Evolutionary conservation across 2,329 filamentous ascomycete species (phyloP).

Genomic region (Stagonosporopsis vannaccii): DNA sequence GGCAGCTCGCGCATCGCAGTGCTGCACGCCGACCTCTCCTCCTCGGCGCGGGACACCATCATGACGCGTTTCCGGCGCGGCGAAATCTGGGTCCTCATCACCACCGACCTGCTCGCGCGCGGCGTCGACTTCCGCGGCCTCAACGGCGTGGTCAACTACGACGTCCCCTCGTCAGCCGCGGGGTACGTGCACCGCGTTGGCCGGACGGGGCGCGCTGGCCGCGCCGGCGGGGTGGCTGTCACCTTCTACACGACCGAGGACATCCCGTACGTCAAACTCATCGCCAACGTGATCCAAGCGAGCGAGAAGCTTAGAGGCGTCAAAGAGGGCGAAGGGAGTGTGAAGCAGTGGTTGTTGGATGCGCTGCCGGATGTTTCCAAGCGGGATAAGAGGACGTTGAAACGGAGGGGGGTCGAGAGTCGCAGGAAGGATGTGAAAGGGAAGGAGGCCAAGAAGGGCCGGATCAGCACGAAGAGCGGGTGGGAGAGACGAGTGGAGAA

Average conservation of each 20-base stretch:
- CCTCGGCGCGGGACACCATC: conserved; percentile 75
- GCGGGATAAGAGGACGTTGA: conserved; percentile 82
- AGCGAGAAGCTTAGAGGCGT: conserved; percentile 73
- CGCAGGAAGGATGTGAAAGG: conserved; percentile 56
- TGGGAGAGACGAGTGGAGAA: conserved; percentile 75
- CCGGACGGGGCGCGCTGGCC: conserved; percentile 85
- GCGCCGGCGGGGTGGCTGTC: conserved; percentile 86
- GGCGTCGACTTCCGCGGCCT: conserved; percentile 95
- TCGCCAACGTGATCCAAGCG: conserved; percentile 89
- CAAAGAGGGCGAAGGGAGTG: conserved; percentile 54
- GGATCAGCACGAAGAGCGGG: conserved; percentile 84
- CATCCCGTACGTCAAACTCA: conserved; percentile 84
- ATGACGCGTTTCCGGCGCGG: conserved; percentile 91
- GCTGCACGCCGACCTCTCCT: conserved; percentile 84
- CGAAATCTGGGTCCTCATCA: conserved; percentile 96
- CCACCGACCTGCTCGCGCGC: conserved; percentile 89
- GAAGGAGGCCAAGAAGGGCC: conserved; percentile 48
- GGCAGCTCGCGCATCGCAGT: conserved; percentile 86
- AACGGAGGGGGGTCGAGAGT: conserved; percentile 80
- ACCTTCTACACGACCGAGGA: conserved; percentile 97
- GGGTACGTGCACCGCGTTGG: conserved; percentile 94
- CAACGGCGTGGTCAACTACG: conserved; percentile 97
- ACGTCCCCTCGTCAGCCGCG: conserved; percentile 89
- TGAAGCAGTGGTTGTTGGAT: conserved; percentile 78
- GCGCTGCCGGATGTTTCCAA: conserved; percentile 85